These are phyloP conservation scores for Magnaporthales sp. DNA, from an alignment of 2,329 filamentous ascomycete genomes.

Conservation along the genomic window DNA sequence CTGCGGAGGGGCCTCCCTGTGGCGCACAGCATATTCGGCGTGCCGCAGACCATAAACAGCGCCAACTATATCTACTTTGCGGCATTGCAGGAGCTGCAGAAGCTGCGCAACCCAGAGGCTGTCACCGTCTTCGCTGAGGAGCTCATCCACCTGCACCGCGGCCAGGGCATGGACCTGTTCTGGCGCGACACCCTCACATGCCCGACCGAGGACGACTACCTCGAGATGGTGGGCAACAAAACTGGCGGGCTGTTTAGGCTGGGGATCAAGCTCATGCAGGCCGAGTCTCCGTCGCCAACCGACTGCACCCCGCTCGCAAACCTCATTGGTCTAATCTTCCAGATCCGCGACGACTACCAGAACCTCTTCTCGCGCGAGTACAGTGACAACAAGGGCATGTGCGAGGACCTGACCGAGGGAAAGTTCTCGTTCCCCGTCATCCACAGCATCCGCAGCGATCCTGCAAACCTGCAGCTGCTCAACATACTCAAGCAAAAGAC, in stretches of 20 bases:
- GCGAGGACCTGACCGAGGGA: constrained; percentile 91
- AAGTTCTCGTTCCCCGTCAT: constrained; percentile 97
- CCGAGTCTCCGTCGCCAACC: constrained; percentile 46
- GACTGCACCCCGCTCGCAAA: constrained; percentile 82
- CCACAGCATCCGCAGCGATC: constrained; percentile 77
- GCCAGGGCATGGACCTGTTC: constrained; percentile 86
- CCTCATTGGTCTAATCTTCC: constrained; percentile 76
- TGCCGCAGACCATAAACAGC: constrained; percentile 81
- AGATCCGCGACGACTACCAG: constrained; percentile 89
- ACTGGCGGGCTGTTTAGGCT: constrained; percentile 80
- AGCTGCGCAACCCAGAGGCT: constrained; percentile 56
- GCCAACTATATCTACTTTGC: constrained; percentile 86
- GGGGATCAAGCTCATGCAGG: constrained; percentile 82
- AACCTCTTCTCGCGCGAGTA: constrained; percentile 74
- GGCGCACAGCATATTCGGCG: constrained; percentile 76
- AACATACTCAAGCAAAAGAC: constrained; percentile 92
- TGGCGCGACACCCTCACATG: constrained; percentile 82
- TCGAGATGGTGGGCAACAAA: constrained; percentile 92
- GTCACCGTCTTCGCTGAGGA: constrained; percentile 73
- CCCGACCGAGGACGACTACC: constrained; percentile 79
- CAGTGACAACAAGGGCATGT: constrained; percentile 82
- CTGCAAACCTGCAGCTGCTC: constrained; percentile 67
- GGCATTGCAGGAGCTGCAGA: constrained; percentile 66
- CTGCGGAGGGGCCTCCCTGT: constrained; percentile 74
- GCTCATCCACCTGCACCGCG: constrained; percentile 74